Evolutionary conservation across 345 rosid species (phyloP).

Genomic region (Bretschneidera sinensis): DNA sequence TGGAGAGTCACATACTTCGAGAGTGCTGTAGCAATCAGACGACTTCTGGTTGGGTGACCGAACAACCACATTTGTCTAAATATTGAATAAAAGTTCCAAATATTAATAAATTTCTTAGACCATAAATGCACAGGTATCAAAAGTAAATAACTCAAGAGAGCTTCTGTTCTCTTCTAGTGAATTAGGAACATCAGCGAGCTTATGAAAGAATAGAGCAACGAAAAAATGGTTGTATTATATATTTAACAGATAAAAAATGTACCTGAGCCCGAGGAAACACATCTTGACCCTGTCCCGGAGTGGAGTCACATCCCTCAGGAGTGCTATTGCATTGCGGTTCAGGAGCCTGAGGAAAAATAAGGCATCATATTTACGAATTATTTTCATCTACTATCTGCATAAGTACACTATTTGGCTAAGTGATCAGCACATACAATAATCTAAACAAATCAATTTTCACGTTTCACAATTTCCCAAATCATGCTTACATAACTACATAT

Average conservation of each 20-base stretch:
- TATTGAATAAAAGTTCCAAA: too few species aligned
- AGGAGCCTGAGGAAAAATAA: too few species aligned
- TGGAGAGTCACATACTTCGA: not conserved
- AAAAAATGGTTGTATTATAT: conserved; percentile 4
- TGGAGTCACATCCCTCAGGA: conserved; percentile 9
- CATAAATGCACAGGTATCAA: not conserved
- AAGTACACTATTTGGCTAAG: too few species aligned
- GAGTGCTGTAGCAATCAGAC: not conserved
- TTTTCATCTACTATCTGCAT: too few species aligned
- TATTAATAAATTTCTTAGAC: not conserved
- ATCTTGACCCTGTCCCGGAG: conserved; percentile 13
- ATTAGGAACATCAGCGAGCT: too few species aligned
- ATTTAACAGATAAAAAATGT: not conserved
- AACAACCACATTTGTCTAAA: conserved; percentile 5
- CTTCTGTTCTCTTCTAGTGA: not conserved
- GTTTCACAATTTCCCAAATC: not conserved
- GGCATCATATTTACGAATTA: too few species aligned
- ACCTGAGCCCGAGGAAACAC: conserved; percentile 21
- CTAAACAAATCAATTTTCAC: not conserved
- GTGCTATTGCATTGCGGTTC: conserved; percentile 14
- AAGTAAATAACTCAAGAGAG: not conserved
- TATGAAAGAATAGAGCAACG: conserved; percentile 13
- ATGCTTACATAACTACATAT: not conserved
- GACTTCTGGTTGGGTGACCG: not conserved
- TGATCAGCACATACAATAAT: not conserved